Evolutionary conservation across 495 filamentous ascomycete species (phyloP).

Genomic region (Podospora pseudocomata): DNA sequence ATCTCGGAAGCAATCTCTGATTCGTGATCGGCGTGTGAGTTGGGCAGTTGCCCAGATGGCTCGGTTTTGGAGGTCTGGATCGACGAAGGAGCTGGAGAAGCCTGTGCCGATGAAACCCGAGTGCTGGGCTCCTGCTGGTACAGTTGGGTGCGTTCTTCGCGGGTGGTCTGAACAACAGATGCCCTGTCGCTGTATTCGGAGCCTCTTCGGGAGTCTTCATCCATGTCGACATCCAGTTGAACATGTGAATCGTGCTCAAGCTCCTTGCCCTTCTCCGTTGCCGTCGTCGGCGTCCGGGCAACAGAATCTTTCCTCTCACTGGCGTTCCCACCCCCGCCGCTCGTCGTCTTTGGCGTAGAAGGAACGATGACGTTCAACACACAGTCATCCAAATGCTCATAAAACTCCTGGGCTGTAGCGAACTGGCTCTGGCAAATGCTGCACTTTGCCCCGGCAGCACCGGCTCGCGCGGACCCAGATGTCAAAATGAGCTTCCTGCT

Average conservation of each 20-base stretch:
- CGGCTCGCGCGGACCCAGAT: constrained; percentile 21
- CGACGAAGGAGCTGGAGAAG: neutral
- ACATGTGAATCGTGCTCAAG: constrained; percentile 19
- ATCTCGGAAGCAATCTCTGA: constrained; percentile 20
- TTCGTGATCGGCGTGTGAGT: constrained; percentile 1
- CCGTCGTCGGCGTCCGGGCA: constrained; percentile 26
- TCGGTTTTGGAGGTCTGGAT: neutral
- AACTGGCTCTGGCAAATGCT: constrained; percentile 93
- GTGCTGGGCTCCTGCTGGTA: constrained; percentile 1
- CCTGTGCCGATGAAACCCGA: neutral
- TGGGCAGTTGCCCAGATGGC: neutral
- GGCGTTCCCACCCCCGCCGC: constrained; percentile 20
- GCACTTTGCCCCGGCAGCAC: constrained; percentile 80
- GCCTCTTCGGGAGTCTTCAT: neutral
- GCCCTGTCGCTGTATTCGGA: neutral
- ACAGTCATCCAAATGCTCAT: constrained; percentile 97
- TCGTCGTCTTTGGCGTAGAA: constrained; percentile 57
- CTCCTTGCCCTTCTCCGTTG: constrained; percentile 32
- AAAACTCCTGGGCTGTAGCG: constrained; percentile 91
- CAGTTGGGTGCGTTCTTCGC: neutral
- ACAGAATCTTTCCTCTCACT: constrained; percentile 30
- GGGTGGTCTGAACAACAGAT: neutral
- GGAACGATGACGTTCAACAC: constrained; percentile 95
- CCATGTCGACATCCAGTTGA: neutral
- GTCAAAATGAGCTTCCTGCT: constrained; percentile 62